Evolutionary conservation across 495 filamentous ascomycete species (phyloP).

Genomic region (Amphirosellinia nigrospora): DNA sequence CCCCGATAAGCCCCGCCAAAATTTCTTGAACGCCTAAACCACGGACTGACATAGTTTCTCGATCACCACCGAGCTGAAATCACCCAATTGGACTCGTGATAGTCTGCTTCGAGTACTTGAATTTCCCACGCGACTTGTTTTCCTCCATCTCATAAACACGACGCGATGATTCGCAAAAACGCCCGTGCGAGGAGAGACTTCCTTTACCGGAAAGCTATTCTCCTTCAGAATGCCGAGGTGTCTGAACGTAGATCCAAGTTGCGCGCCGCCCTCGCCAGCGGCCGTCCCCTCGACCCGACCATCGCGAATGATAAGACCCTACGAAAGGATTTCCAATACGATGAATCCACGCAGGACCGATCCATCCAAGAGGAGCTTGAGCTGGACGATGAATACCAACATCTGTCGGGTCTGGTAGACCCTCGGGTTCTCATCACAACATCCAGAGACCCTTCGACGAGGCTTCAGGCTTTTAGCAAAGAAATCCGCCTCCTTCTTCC

Average conservation of each 20-base stretch:
- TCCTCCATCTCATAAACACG: background rate
- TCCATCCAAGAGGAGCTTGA: constrained; percentile 69
- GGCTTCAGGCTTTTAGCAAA: constrained; percentile 85
- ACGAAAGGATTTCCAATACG: constrained; percentile 90
- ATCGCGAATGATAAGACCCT: constrained; percentile 89
- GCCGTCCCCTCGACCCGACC: constrained; percentile 80
- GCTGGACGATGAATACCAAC: constrained; percentile 94
- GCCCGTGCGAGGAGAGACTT: constrained; percentile 90
- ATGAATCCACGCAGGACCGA: constrained; percentile 73
- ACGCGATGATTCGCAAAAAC: constrained; percentile 61
- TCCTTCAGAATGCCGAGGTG: constrained; percentile 90
- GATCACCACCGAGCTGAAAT: background rate
- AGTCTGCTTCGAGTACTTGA: background rate
- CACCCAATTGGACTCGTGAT: background rate
- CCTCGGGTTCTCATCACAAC: constrained; percentile 85
- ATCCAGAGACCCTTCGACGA: constrained; percentile 82
- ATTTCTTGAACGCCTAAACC: constrained; percentile 18
- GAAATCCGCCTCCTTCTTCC: constrained; percentile 92
- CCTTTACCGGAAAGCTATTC: constrained; percentile 72
- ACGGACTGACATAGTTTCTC: background rate
- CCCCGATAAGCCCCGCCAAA: constrained; percentile 28
- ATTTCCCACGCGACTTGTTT: background rate
- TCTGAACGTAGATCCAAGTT: constrained; percentile 88
- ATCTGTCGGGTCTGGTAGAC: constrained; percentile 83
- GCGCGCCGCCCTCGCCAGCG: constrained; percentile 78